phyloP scores from a whole-genome alignment of 306 rosid genomes.

The Gastrolobium villosum region DNA sequence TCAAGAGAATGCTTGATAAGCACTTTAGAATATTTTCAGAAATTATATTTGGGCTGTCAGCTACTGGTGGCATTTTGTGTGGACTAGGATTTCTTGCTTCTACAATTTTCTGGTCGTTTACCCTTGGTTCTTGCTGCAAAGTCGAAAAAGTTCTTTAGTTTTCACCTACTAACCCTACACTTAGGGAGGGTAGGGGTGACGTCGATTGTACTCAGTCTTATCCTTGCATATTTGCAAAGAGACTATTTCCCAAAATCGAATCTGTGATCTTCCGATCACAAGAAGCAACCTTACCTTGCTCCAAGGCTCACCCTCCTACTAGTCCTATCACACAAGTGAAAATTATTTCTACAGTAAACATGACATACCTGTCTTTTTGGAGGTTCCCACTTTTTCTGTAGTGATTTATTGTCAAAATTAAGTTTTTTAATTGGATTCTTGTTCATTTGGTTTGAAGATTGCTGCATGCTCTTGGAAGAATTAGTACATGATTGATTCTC shows the following conservation, averaged over 20 bases:
- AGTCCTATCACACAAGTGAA: conserved; percentile 19
- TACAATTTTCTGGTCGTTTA: conserved; percentile 48
- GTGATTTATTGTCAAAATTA: conserved; percentile 54
- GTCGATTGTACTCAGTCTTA: too few relatives aligned
- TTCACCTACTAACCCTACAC: conserved; percentile 29
- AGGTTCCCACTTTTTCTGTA: conserved; percentile 57
- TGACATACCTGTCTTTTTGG: conserved; percentile 63
- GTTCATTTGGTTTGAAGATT: conserved; percentile 50
- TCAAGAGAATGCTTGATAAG: conserved; percentile 78
- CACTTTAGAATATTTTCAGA: conserved; percentile 86
- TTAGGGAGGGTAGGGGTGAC: too few relatives aligned
- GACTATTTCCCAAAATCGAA: too few relatives aligned
- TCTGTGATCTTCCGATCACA: too few relatives aligned
- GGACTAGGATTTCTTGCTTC: conserved; percentile 56
- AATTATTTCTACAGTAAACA: conserved; percentile 17
- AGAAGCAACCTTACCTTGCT: too few relatives aligned
- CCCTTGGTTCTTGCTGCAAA: conserved; percentile 72
- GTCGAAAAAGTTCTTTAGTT: not conserved
- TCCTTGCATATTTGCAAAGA: too few relatives aligned
- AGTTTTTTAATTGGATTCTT: conserved; percentile 59
- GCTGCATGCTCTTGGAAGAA: conserved; percentile 57
- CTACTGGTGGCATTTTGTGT: conserved; percentile 50
- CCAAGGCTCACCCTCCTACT: not conserved
- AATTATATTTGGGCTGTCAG: conserved; percentile 76
- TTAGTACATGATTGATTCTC: conserved; percentile 65